Evolutionary conservation across 2,329 filamentous ascomycete genomes (phyloP), one percentile per base, ranked within the genome.

Genomic region (Fusarium sororula): DNA sequence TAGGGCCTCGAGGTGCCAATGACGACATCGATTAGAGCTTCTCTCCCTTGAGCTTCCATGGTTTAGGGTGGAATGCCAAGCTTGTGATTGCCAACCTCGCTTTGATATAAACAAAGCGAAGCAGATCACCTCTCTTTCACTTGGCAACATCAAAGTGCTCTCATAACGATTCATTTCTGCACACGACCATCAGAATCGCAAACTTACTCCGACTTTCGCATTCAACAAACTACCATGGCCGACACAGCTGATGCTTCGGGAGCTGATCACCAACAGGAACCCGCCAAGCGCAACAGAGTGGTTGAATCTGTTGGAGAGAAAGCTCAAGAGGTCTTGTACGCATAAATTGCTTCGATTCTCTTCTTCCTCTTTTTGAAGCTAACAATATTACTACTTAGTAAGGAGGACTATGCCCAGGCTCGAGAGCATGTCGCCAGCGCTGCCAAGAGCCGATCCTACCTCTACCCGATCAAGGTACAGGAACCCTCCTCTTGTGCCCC

Each of bases 381-480:
- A 47, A 70, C 51, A 53, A 20, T 10, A 17, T 14, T 37, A 10
- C 72, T 15, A 35, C 32, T 35, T 35, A 91, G 89, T 48, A 85
- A 90, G 72, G 91, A 95, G 74, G 95, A 98, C 79, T 91, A 91
- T 64, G 87, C 89, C 69, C 90, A 91, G 72, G 89, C 93, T 63
- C 90, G 86, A 75, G 82, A 83, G 22, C 85, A 95, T 42, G 87
- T 94, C 47, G 83, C 87, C 45, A 90, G 94, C 78, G 93, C 94
- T 38, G 89, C 91, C 58, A 90, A 87, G 77, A 97, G 94, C 73
- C 90, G 91, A 56, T 90, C 95, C 30, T 98, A 96, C 80, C 83
- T 97, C 72, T 98, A 98, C 83, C 96, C 96, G 32, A 87, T 98
- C 83, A 95, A 89, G 85, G 87, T 88, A 80, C 38, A 60, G 39